Evolutionary conservation across 257 asterid species (phyloP), one percentile per base, ranked within the genome.

Genomic region (Thymus mandschuricus): DNA sequence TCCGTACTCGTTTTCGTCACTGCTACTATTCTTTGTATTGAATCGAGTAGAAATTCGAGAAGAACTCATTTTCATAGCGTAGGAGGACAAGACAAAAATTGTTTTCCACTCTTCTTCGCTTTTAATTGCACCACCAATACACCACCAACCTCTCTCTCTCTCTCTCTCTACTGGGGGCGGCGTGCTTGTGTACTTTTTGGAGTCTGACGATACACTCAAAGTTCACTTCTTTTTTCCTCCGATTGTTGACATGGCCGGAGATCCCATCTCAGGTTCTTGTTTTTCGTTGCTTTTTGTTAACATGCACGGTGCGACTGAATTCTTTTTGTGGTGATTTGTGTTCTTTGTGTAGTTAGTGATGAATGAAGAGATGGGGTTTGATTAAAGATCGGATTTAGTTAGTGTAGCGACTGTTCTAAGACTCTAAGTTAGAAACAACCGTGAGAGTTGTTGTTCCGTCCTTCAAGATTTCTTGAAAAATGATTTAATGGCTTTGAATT

Each of bases 261-360:
- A 78, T 50, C 76, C 84, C 78, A 74, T 84, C 75, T 84, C 92
- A 82, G 96, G 96, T 89, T 72, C 60, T 60, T 60, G 52, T 72
- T 29, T 69, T 3, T 12, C 6, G 2, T 70, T 55, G 31, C 46
- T 65, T 54, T 44, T 30, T 65, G 49, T 44, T 30, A 60, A 60
- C 33, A 7, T 45, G 27, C 71, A 5, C 31, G 48, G 33, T 41
- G 69, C 28, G 3, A 41, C 41, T 56, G 76, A 76, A 71, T 54
- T 55, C 1, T 60, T 48, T 45, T 46, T 21, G 43, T 67, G 55
- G 38, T 73, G 63, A 57, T 64, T 78, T 71, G 56, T 61, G 57
- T 38, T 65, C 10, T 15, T 45, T 28, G 34, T 63, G 33, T 49
- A 49, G 58, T 13, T 9, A 27, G 38, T 59, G 44, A 66, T 71